Percentiles rank a stretch among this genome's conserved stretches.
These are phyloP conservation scores for Syncephalastrum sp. DNA, from an alignment of 371 early-diverging fungal genomes.

Conservation along the genomic window DNA sequence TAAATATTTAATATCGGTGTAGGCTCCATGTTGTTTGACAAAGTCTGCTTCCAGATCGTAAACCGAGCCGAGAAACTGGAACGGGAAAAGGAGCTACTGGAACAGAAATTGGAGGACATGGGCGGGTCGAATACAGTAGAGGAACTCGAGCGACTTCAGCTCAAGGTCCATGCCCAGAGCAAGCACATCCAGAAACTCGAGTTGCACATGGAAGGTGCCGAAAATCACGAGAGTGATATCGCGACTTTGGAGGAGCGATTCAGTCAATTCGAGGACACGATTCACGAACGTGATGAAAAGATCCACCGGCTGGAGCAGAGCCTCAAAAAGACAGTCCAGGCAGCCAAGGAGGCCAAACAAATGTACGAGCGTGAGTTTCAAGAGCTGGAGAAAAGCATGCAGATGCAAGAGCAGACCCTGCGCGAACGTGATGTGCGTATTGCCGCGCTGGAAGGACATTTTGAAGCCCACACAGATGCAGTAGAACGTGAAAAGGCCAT, in stretches of 20 bases:
- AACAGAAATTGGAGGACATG: conserved; percentile 11
- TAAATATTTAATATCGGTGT: conserved; percentile 5
- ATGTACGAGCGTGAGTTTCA: conserved; percentile 21
- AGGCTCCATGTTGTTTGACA: background rate
- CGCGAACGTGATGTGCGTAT: conserved; percentile 40
- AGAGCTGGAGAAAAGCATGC: conserved; percentile 18
- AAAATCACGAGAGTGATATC: conserved; percentile 20
- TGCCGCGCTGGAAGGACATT: conserved; percentile 35
- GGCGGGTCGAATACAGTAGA: conserved; percentile 16
- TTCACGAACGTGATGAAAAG: conserved; percentile 18
- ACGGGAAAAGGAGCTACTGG: conserved; percentile 19
- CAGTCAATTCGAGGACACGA: conserved; percentile 12
- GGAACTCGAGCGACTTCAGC: conserved; percentile 25
- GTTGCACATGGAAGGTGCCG: conserved; percentile 13
- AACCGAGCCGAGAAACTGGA: conserved; percentile 17
- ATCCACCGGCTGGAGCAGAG: conserved; percentile 16
- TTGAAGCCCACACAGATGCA: conserved; percentile 33
- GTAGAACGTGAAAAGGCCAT: conserved; percentile 32
- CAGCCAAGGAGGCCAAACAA: conserved; percentile 18
- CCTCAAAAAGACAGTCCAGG: conserved; percentile 11
- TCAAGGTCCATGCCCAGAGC: conserved; percentile 17
- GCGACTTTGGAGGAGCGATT: conserved; percentile 17
- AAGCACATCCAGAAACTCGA: conserved; percentile 20
- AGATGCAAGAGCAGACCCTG: conserved; percentile 25
- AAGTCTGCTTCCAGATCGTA: conserved; percentile 12